Base-by-base conservation (phyloP, 2,329 filamentous ascomycete genomes). In the Epichloe sibirici region DNA sequence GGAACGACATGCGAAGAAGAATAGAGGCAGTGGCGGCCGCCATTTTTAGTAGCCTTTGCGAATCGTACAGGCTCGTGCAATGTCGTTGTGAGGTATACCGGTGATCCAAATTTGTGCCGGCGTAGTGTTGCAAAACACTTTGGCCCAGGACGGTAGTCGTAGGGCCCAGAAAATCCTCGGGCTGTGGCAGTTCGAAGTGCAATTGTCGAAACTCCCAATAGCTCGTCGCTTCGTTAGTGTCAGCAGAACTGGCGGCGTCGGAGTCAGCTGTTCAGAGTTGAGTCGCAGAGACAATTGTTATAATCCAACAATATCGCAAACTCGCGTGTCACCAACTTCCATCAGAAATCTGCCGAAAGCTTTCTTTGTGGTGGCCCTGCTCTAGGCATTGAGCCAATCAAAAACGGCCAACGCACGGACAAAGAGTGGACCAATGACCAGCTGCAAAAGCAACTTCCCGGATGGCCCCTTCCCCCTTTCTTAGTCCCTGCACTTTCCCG, bases 1-100 rank as follows among this genome's bases (percentile, higher is more conserved):
- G 62, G 45, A 72, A 65, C 46, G 74, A 70, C 46, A 81, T 66
- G 55, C 76, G 73, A 49, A 82, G 79, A 53, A 86, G 68, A 57
- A 86, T 74, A 47, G 76, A 69, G 23, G 74, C 57, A 45, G 63
- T 60, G 13, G 23, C 42, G n/a, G 51, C n/a, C 23, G 53, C 53
- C 53, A 55, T 55, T 15, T 23, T 55, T 1, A 23, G 6, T 2
- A 11, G 23, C 28, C 12, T 28, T 45, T 8, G 23, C 11, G 31
- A n/a, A 31, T 21, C 44, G 42, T n/a, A 4, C 17, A 5, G 28
- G 34, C 46, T 38, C 28, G 9, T 44, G 48, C 35, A 11, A 48
- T 9, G 17, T 50, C 38, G 44, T 25, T 13, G 9, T 34, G 31
- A n/a, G 31, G 31, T 13, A 44, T 11, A 11, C n/a, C 21, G 9